These are phyloP conservation scores for Calendula officinalis DNA, from an alignment of 129 eudicot species.

Conservation along the genomic window DNA sequence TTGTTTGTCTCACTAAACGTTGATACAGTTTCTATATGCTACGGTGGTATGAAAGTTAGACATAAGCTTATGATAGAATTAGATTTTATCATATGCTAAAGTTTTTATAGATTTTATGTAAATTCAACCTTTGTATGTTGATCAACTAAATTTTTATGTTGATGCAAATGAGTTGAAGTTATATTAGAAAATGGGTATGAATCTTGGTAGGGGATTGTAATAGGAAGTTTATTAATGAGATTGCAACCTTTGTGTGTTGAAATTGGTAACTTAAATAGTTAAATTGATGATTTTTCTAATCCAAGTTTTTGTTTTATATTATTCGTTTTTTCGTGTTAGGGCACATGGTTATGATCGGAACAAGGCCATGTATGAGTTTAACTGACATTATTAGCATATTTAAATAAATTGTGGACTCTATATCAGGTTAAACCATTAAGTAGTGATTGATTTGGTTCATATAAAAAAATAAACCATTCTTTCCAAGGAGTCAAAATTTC, in stretches of 20 bases:
- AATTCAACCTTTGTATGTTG: constrained; percentile 6
- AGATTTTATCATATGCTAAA: neutral
- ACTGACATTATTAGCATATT: too few relatives aligned
- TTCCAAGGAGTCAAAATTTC: too few relatives aligned
- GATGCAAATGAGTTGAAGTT: neutral
- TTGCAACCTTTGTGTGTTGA: neutral
- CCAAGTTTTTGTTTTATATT: too few relatives aligned
- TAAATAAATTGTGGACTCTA: too few relatives aligned
- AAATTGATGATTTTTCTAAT: neutral
- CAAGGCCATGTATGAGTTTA: too few relatives aligned
- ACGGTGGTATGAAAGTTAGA: neutral
- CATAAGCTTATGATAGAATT: too few relatives aligned
- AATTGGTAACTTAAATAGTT: neutral
- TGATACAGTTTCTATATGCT: neutral
- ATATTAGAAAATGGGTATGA: neutral
- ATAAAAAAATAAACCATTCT: too few relatives aligned
- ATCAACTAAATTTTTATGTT: constrained; percentile 3
- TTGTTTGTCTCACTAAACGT: constrained; percentile 22
- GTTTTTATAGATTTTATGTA: constrained; percentile 7
- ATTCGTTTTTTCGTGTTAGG: too few relatives aligned
- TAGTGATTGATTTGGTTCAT: too few relatives aligned
- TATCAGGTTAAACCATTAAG: too few relatives aligned
- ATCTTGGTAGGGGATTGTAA: neutral
- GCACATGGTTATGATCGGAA: too few relatives aligned
- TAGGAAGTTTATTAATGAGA: neutral